Percentiles rank a stretch among this genome's conserved stretches.
These are phyloP conservation scores for Fusarium phyllophilum DNA, from an alignment of 2,329 filamentous ascomycete species.

Conservation along the genomic window DNA sequence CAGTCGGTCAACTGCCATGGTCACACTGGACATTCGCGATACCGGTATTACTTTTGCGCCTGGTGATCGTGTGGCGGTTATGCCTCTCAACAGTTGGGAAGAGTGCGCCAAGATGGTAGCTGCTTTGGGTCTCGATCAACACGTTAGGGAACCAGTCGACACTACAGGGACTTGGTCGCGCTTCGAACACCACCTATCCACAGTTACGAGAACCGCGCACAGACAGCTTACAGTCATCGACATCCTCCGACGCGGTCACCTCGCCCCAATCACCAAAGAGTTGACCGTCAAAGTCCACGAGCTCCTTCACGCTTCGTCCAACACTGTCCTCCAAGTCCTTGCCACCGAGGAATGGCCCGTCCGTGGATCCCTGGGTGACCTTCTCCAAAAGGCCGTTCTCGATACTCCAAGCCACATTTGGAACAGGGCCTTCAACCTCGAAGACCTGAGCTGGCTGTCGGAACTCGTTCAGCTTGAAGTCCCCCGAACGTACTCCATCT, in stretches of 20 bases:
- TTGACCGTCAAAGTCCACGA: slow-evolving; percentile 60
- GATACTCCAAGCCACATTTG: slow-evolving; percentile 61
- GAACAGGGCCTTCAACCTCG: slow-evolving; percentile 60
- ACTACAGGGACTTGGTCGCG: slow-evolving; percentile 57
- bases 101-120: slow-evolving; percentile 65
- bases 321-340: slow-evolving; percentile 59
- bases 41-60: slow-evolving; percentile 64
- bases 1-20: slow-evolving; percentile 57
- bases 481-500: slow-evolving; percentile 64
- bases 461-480: slow-evolving; percentile 61
- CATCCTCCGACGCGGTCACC: slow-evolving; percentile 61
- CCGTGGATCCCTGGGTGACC: slow-evolving; percentile 60
- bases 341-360: slow-evolving; percentile 64
- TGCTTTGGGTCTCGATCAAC: slow-evolving; percentile 59
- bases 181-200: slow-evolving; percentile 58
- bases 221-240: slow-evolving; percentile 57
- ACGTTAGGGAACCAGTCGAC: slow-evolving; percentile 55
- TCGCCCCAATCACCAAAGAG: slow-evolving; percentile 62
- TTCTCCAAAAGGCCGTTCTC: slow-evolving; percentile 59
- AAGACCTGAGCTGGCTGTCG: slow-evolving; percentile 57
- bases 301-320: slow-evolving; percentile 61
- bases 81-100: slow-evolving; percentile 65
- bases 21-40: slow-evolving; percentile 63
- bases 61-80: slow-evolving; percentile 63
- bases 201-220: slow-evolving; percentile 45